Evolutionary conservation across 2,329 filamentous ascomycete species (phyloP), one percentile per base, ranked within the genome.

Genomic region (Zasmidium citrigriseum): DNA sequence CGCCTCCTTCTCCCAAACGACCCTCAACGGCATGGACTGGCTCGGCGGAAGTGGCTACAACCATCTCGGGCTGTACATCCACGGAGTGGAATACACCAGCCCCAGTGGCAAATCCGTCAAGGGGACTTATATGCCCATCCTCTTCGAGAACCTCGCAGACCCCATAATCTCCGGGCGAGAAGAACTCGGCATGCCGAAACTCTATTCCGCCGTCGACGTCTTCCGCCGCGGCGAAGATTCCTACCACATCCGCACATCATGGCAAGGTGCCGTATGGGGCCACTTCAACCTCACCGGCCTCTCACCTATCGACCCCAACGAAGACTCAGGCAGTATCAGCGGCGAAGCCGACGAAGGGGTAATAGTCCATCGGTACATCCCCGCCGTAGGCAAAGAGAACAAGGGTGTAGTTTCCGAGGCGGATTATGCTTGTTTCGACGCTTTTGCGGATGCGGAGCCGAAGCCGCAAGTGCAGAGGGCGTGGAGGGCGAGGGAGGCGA

Each of bases 141-240:
- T 87, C 0, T 84, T 88, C 61, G 85, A 88, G 67, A 80, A 75
- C 52, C 68, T 84, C 1, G 74, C 84, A 0, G 86, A 89, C 61
- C 82, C 85, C 0, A 86, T 88, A 46, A 68, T 87, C 0, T 82
- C 80, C 3, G 84, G 83, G 0, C 74, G 84, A 1, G 85, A 87
- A 48, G 85, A 87, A 62, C 75, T 87, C 0, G 85, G 85, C 0
- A 84, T 86, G 78, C 83, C 83, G 0, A 87, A 86, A 49, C 52
- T 67, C 21, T 69, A 67, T 38, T 69, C 64, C 34, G 62, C 64
- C 14, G 71, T 72, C 41, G 65, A 68, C 14, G 61, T 70, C n/a
- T 38, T 46, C 16, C 54, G 56, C 2, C 23, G 58, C 10, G 21
- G 47, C 1, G 20, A 56, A 1, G 21, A 55, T 4, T 53, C 48